Percentiles rank a stretch among this genome's conserved stretches.
These are phyloP conservation scores for Pascua guehoae DNA, from an alignment of 1,284 basidiomycete species.

Conservation along the genomic window DNA sequence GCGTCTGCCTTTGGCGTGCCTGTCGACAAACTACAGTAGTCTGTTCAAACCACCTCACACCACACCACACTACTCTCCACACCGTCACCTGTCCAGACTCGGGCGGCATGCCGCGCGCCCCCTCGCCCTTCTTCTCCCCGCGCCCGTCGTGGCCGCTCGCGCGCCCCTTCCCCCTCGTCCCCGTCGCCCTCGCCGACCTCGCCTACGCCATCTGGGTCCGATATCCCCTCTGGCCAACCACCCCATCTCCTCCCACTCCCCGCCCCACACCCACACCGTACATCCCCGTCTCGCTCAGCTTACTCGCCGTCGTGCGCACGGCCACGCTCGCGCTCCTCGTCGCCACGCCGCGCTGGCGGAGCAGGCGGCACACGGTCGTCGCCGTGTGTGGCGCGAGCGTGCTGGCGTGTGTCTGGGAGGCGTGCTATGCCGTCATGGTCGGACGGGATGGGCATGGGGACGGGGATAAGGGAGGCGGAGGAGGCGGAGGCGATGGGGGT, in stretches of 20 bases:
- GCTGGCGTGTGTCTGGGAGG: constrained; percentile 6
- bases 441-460: neutral
- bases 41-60: no score
- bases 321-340: neutral
- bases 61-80: no score
- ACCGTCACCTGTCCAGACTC: no score
- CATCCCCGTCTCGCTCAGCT: neutral
- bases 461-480: neutral
- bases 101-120: no score
- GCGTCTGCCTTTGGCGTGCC: no score
- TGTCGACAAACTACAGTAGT: no score
- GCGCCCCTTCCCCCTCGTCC: constrained; percentile 11
- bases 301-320: constrained; percentile 1
- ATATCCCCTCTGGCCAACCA: neutral
- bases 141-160: neutral
- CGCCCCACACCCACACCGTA: neutral
- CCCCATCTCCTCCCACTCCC: neutral
- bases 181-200: constrained; percentile 5
- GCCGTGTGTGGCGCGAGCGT: constrained; percentile 6
- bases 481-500: neutral
- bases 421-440: constrained; percentile 1
- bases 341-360: constrained; percentile 4
- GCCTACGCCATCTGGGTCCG: constrained; percentile 1
- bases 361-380: constrained; percentile 6
- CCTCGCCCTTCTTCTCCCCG: no score